A percentile compares a stretch with the other conserved stretches of the same genome.
Evolutionary conservation across 495 filamentous ascomycete genomes (phyloP).

Genomic region (Schizothecium vesticola): DNA sequence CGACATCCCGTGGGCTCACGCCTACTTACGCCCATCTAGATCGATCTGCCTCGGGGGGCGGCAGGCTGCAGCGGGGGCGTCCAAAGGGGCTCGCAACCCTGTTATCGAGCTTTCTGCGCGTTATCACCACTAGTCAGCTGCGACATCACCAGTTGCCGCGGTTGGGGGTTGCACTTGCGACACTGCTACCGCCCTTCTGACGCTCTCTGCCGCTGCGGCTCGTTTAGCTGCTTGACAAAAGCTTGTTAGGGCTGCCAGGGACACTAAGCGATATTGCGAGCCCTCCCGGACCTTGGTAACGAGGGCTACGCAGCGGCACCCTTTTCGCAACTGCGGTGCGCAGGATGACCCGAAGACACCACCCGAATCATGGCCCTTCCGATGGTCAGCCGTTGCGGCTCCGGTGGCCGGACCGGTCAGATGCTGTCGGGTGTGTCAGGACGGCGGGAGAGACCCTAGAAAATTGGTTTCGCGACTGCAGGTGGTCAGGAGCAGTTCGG

Average conservation of each 20-base stretch:
- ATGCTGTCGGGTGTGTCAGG: not conserved
- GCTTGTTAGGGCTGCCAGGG: not conserved
- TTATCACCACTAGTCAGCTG: not conserved
- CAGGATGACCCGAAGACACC: not conserved
- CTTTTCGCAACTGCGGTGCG: not conserved
- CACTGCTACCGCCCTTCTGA: not conserved
- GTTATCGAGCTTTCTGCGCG: not conserved
- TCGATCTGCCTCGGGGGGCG: not conserved
- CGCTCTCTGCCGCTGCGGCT: not conserved
- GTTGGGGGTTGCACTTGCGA: not conserved
- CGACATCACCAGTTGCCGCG: not conserved
- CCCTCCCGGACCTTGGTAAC: not conserved
- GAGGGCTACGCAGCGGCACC: not conserved
- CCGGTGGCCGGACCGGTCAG: not conserved
- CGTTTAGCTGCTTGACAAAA: not conserved
- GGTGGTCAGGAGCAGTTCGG: not conserved
- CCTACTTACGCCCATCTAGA: not conserved
- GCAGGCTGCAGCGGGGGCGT: not conserved
- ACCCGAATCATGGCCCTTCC: not conserved
- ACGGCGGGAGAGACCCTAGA: not conserved
- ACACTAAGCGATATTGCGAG: not conserved
- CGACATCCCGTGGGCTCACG: not conserved
- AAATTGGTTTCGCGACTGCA: not conserved
- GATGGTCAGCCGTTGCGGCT: not conserved
- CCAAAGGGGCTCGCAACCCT: not conserved